Conservation (phyloP, 306 rosid species). For the Prunus padus region DNA sequence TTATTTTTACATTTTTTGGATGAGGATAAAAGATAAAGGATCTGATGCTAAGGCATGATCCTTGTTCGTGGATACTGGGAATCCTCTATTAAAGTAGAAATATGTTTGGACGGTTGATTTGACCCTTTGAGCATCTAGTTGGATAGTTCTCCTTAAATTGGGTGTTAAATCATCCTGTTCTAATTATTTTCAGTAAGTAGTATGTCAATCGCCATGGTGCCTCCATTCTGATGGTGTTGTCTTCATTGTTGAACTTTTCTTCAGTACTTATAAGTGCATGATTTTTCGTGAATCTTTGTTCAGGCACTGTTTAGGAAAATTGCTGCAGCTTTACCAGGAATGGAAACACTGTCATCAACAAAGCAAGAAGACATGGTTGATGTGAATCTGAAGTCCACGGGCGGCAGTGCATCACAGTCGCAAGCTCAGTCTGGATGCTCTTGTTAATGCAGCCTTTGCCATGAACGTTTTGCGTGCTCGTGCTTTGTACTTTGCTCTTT, state of each 20-base stretch:
- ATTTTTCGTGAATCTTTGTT: background rate
- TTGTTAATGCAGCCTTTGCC: conserved; percentile 37
- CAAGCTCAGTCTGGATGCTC: conserved; percentile 64
- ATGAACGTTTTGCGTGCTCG: background rate
- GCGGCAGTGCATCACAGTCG: conserved; percentile 35
- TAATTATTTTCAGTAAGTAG: background rate
- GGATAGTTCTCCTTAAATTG: background rate
- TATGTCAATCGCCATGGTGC: background rate
- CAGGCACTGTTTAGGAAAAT: conserved; percentile 84
- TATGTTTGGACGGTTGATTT: background rate
- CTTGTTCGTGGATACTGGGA: background rate
- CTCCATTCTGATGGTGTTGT: background rate
- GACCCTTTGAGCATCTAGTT: background rate
- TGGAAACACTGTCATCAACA: conserved; percentile 83
- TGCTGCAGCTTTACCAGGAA: conserved; percentile 85
- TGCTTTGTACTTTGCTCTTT: conserved; percentile 22
- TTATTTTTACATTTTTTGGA: background rate
- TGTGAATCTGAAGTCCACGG: conserved; percentile 65
- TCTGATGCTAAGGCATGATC: background rate
- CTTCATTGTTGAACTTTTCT: background rate
- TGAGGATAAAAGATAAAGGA: background rate
- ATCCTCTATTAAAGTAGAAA: too few species aligned
- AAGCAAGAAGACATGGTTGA: conserved; percentile 94
- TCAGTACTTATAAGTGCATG: background rate
- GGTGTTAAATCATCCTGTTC: background rate